These are phyloP conservation scores for Marchantia paleacea DNA, from an alignment of 225 moss, liverwort and hornwort genomes.

Conservation along the genomic window DNA sequence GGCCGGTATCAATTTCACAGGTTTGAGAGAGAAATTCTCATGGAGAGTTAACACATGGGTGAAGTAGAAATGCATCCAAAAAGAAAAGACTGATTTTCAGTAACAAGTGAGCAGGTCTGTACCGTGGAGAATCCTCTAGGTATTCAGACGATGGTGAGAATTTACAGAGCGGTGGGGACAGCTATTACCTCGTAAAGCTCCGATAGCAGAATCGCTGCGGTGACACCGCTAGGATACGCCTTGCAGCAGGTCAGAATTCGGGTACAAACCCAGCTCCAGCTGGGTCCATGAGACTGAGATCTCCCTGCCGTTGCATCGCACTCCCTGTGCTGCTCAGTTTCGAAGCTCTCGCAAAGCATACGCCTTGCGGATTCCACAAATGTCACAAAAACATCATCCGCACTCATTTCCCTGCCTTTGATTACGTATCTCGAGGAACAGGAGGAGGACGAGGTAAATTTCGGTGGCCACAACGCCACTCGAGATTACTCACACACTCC, in stretches of 20 bases:
- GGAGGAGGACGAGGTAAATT: not conserved
- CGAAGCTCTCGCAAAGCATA: conserved; percentile 42
- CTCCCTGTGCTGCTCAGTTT: conserved; percentile 33
- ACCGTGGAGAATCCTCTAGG: not conserved
- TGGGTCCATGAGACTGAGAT: conserved; percentile 31
- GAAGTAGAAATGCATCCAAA: not conserved
- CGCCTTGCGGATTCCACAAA: conserved; percentile 48
- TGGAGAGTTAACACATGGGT: not conserved
- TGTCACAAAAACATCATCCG: conserved; percentile 41
- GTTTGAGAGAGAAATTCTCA: not conserved
- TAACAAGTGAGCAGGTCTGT: not conserved
- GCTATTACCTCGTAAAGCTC: conserved; percentile 48
- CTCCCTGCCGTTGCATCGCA: conserved; percentile 6
- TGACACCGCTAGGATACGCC: conserved; percentile 53
- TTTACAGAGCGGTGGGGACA: not conserved
- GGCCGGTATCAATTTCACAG: not conserved
- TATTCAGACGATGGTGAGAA: not conserved
- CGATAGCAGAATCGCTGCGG: conserved; percentile 50
- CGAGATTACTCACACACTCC: conserved; percentile 1
- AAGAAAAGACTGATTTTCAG: not conserved
- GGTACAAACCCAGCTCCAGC: conserved; percentile 57
- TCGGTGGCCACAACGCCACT: not conserved
- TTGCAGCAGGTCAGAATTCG: conserved; percentile 51
- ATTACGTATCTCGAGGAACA: not conserved
- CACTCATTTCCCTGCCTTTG: conserved; percentile 36